Conservation (phyloP, 495 filamentous ascomycete genomes). For the Letharia lupina region DNA sequence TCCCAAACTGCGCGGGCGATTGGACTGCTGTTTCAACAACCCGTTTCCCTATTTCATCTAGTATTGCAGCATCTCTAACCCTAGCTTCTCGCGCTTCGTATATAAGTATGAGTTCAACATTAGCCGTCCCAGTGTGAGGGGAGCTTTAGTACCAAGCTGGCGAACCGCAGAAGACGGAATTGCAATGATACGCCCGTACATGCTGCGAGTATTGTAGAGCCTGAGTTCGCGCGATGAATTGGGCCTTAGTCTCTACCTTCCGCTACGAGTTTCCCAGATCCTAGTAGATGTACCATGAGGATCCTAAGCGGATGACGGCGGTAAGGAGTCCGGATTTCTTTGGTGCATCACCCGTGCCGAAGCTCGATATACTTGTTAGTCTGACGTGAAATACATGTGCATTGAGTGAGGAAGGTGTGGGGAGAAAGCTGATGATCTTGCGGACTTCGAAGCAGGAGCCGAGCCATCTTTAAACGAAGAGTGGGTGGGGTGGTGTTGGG, state of each 20-base stretch:
- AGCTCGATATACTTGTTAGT: constrained; percentile 28
- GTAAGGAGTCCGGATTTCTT: constrained; percentile 25
- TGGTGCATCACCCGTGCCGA: constrained; percentile 26
- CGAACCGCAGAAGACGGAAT: constrained; percentile 24
- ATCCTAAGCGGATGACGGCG: constrained; percentile 19
- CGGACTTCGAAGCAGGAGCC: constrained; percentile 34
- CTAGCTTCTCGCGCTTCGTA: constrained; percentile 18
- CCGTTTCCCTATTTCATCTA: constrained; percentile 25
- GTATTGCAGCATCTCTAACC: constrained; percentile 18
- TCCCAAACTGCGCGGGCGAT: constrained; percentile 33
- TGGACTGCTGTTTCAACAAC: constrained; percentile 24
- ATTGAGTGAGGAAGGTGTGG: constrained; percentile 12
- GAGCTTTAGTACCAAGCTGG: constrained; percentile 19
- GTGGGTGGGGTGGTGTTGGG: constrained; percentile 28
- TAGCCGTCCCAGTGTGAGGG: constrained; percentile 17
- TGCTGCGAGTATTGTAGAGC: constrained; percentile 34
- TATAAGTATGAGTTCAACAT: constrained; percentile 18
- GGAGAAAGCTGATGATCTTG: constrained; percentile 24
- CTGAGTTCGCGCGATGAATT: constrained; percentile 29
- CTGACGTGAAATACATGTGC: constrained; percentile 28
- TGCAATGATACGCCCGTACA: constrained; percentile 31
- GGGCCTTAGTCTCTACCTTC: constrained; percentile 34
- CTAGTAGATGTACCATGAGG: constrained; percentile 30
- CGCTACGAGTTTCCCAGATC: constrained; percentile 32
- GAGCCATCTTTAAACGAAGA: constrained; percentile 36